These are phyloP conservation scores for Vigna angularis DNA, from an alignment of 306 rosid genomes.

Conservation along the genomic window DNA sequence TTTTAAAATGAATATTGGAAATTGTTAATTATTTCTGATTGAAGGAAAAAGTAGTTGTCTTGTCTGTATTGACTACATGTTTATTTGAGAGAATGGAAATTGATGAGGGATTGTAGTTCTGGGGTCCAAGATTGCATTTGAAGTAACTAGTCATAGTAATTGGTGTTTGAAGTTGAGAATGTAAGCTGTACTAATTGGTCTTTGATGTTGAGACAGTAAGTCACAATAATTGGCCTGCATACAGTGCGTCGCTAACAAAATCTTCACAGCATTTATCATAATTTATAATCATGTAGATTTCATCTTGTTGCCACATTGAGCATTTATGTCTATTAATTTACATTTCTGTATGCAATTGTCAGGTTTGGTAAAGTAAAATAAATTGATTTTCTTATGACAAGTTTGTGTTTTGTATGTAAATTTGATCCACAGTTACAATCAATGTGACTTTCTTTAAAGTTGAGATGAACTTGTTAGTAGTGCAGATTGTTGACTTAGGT, in stretches of 20 bases:
- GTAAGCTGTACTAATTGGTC: conserved; percentile 16
- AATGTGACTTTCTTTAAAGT: conserved; percentile 4
- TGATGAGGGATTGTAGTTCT: conserved; percentile 32
- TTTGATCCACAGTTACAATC: conserved; percentile 26
- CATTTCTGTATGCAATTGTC: conserved; percentile 33
- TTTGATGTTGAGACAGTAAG: conserved; percentile 28
- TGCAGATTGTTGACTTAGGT: background rate
- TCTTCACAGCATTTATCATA: conserved; percentile 3
- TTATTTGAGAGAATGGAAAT: conserved; percentile 22
- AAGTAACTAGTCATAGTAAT: conserved; percentile 18
- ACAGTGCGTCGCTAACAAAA: conserved; percentile 9
- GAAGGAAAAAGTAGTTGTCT: conserved; percentile 27
- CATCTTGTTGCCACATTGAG: conserved; percentile 28
- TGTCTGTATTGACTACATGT: conserved; percentile 11
- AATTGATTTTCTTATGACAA: background rate
- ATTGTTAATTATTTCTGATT: conserved; percentile 21
- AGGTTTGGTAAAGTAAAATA: background rate
- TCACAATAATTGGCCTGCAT: conserved; percentile 29
- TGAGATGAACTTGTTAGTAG: conserved; percentile 17
- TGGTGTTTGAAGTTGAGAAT: conserved; percentile 32
- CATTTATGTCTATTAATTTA: conserved; percentile 33
- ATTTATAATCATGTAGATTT: conserved; percentile 33
- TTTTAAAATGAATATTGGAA: conserved; percentile 25
- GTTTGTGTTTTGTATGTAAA: conserved; percentile 4
- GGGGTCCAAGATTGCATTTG: conserved; percentile 27